Percentiles rank a stretch among this genome's conserved stretches.
Conservation (phyloP, 768 basidiomycete species). For the Hemileccinum rubropunctum region DNA sequence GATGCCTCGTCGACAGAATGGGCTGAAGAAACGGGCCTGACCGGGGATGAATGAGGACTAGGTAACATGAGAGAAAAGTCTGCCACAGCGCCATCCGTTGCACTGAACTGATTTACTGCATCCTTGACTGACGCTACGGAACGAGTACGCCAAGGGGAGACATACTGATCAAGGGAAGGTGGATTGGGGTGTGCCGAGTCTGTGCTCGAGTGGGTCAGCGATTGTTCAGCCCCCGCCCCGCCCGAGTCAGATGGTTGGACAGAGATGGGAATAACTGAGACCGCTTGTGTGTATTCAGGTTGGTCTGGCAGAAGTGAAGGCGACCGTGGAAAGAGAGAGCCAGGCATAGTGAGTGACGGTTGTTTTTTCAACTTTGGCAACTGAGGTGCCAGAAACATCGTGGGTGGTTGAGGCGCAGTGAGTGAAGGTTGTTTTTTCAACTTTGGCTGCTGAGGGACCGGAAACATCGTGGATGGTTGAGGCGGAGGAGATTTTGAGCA, state of each 20-base stretch:
- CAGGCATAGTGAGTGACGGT: slow-evolving; percentile 70
- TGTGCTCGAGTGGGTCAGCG: slow-evolving; percentile 1
- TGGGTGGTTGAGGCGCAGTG: slow-evolving; percentile 28
- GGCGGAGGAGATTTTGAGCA: slow-evolving; percentile 20
- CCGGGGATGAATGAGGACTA: slow-evolving; percentile 38
- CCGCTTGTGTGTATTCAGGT: not conserved
- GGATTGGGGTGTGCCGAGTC: not conserved
- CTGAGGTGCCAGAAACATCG: slow-evolving; percentile 25
- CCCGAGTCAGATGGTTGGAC: not conserved
- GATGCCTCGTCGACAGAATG: slow-evolving; percentile 19
- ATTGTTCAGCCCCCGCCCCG: slow-evolving; percentile 16
- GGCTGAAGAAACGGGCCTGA: slow-evolving; percentile 23
- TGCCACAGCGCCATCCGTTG: slow-evolving; percentile 41
- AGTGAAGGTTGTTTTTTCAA: slow-evolving; percentile 38
- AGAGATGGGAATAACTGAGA: not conserved
- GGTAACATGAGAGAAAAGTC: slow-evolving; percentile 54
- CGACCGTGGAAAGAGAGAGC: slow-evolving; percentile 72
- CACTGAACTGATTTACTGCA: slow-evolving; percentile 48
- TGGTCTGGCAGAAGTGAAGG: slow-evolving; percentile 56
- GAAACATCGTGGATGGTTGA: slow-evolving; percentile 8
- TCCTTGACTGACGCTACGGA: slow-evolving; percentile 43
- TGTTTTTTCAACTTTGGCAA: slow-evolving; percentile 30
- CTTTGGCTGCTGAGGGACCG: slow-evolving; percentile 33
- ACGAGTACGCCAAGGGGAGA: slow-evolving; percentile 33
- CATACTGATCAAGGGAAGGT: slow-evolving; percentile 14